Evolutionary conservation across 306 rosid species (phyloP).

Genomic region (Prunus persica): Prunus_persica_NCBIv2 NC_034014.1:2699001-2699500

Average conservation of each 20-base stretch:
- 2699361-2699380: too few species aligned
- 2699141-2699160: background rate
- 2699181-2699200: background rate
- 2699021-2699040: background rate
- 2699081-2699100: slow-evolving; percentile 5
- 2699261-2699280: background rate
- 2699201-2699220: background rate
- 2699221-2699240: background rate
- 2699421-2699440: too few species aligned
- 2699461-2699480: too few species aligned
- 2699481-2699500: too few species aligned
- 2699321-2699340: too few species aligned
- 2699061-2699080: background rate
- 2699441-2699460: too few species aligned
- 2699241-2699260: background rate
- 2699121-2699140: background rate
- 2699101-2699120: background rate
- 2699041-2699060: slow-evolving; percentile 1
- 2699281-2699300: too few species aligned
- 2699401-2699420: too few species aligned
- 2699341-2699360: too few species aligned
- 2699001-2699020: too few species aligned
- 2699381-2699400: too few species aligned
- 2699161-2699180: slow-evolving; percentile 12
- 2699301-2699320: too few species aligned